Evolutionary conservation across 106 monocot genomes (phyloP), one percentile per base, ranked within the genome.

Genomic region (Acorus calamus): DNA sequence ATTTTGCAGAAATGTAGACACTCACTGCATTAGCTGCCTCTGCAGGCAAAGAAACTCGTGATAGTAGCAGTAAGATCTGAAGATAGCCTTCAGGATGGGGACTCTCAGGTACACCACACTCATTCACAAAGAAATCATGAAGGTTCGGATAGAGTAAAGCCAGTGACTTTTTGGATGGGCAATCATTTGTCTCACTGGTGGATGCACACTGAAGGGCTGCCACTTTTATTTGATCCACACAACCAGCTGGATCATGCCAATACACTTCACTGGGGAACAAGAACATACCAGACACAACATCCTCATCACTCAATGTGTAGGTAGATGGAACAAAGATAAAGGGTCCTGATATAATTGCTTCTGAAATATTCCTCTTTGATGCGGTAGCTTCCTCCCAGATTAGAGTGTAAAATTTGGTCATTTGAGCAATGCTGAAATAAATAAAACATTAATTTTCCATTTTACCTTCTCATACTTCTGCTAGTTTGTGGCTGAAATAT

Each of bases 171-270:
- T n/a, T 68, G 65, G 67, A 81, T 11, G 66, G 79, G 56, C 64
- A 2, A 43, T 50, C 47, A 46, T 12, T 56, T 8, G 4, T 75
- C 42, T 66, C 53, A 8, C 65, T 64, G 4, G 46, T 3, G 14
- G 68, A 64, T 56, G 63, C 55, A 60, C 59, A 47, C 1, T 54
- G 9, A 63, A 13, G 48, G 4, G 65, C 11, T 49, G 70, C 53
- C 60, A 88, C 79, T 70, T 81, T 77, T 49, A 66, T 70, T 69
- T 73, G 69, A 45, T 85, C 83, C 47, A 85, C 63, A 70, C 91
- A 98, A 54, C 96, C 91, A 74, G 91, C 81, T 53, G 96, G 88
- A 59, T 98, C 96, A 61, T 78, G 66, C 96, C 96, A 98, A 68
- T 77, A 92, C 43, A 83, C 76, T 47, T 92, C 74, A 73, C 73